These are phyloP conservation scores for Triticum aestivum DNA, from an alignment of 176 grass and related monocot genomes.

Conservation along the genomic window IWGSC_CS_RefSeq_v2.1 NC_057809.1:477366829-477367328, in stretches of 20 bases:
- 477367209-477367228: conserved; percentile 9
- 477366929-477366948: too few species aligned
- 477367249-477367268: conserved; percentile 75
- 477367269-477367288: conserved; percentile 61
- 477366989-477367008: neutral
- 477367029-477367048: conserved; percentile 24
- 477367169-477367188: neutral
- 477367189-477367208: conserved; percentile 16
- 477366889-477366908: neutral
- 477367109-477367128: neutral
- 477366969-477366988: too few species aligned
- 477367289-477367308: conserved; percentile 56
- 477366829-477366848: neutral
- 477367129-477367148: neutral
- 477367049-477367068: conserved; percentile 11
- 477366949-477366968: too few species aligned
- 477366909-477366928: neutral
- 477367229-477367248: conserved; percentile 35
- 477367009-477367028: conserved; percentile 32
- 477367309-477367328: conserved; percentile 71
- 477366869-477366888: neutral
- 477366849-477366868: conserved; percentile 4
- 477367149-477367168: conserved; percentile 21
- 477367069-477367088: conserved; percentile 10
- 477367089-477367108: conserved; percentile 7